Evolutionary conservation across 2,329 filamentous ascomycete species (phyloP).

Genomic region (Alternaria longipes): DNA sequence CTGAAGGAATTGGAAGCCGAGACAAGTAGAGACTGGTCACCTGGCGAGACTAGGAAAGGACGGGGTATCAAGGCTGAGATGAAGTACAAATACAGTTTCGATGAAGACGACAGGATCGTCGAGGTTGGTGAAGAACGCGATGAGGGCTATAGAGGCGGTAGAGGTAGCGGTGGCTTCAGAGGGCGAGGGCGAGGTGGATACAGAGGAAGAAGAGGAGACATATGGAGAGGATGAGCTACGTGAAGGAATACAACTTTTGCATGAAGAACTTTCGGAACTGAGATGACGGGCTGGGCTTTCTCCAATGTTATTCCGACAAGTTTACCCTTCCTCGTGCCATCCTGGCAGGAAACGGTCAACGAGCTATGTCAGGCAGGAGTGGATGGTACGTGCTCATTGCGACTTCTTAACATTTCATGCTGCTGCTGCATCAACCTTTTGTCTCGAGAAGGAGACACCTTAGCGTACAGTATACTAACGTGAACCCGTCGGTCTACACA

Average conservation of each 20-base stretch:
- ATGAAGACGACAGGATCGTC: slow-evolving; percentile 55
- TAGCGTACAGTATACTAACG: not conserved
- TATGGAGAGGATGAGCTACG: slow-evolving; percentile 11
- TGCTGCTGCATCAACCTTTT: not conserved
- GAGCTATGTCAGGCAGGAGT: not conserved
- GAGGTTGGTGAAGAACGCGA: slow-evolving; percentile 50
- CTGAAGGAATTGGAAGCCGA: slow-evolving; percentile 65
- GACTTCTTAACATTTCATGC: not conserved
- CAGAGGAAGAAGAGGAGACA: slow-evolving; percentile 6
- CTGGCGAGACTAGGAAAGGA: slow-evolving; percentile 41
- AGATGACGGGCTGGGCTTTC: not conserved
- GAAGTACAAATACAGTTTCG: slow-evolving; percentile 55
- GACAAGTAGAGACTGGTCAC: slow-evolving; percentile 55
- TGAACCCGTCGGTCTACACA: not conserved
- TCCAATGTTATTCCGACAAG: not conserved
- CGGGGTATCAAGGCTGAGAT: slow-evolving; percentile 39
- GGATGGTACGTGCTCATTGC: not conserved
- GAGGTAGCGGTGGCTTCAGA: slow-evolving; percentile 13
- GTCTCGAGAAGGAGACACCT: not conserved
- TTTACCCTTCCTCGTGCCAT: not conserved
- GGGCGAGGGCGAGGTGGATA: slow-evolving; percentile 10
- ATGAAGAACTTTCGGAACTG: not conserved
- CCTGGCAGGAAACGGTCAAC: not conserved
- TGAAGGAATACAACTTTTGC: not conserved
- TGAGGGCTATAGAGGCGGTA: slow-evolving; percentile 16